Conservation (phyloP, 2,329 filamentous ascomycete genomes). For the Fusarium sp. region DNA sequence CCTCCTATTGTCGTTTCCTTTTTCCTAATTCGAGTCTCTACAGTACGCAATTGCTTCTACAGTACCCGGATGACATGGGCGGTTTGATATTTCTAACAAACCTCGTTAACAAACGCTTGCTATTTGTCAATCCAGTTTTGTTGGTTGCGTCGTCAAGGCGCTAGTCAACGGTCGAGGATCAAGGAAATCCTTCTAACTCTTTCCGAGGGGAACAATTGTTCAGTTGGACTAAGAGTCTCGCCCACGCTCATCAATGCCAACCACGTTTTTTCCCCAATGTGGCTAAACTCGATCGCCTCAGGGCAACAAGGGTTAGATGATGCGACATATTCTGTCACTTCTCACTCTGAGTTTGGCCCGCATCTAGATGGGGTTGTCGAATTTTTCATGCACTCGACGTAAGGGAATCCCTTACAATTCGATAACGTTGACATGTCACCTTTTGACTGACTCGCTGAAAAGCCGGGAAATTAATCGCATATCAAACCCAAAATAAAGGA, state of each 20-base stretch:
- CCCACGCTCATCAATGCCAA: slow-evolving; percentile 1
- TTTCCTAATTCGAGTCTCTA: slow-evolving; percentile 8
- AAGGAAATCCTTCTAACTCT: neutral
- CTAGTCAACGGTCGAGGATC: slow-evolving; percentile 9
- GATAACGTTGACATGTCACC: slow-evolving; percentile 6
- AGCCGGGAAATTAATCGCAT: neutral
- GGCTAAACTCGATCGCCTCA: neutral
- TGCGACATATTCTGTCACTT: slow-evolving; percentile 5
- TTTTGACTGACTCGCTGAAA: neutral
- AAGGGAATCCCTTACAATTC: slow-evolving; percentile 11
- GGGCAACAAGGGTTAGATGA: neutral
- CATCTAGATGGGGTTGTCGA: slow-evolving; percentile 5
- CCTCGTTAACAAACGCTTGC: slow-evolving; percentile 11
- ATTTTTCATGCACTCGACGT: slow-evolving; percentile 17
- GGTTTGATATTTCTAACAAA: slow-evolving; percentile 12
- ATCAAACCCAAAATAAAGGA: neutral
- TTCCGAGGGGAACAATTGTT: slow-evolving; percentile 1
- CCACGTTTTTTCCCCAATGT: slow-evolving; percentile 2
- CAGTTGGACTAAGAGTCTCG: neutral
- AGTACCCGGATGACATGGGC: slow-evolving; percentile 17
- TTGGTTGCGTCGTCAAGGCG: neutral
- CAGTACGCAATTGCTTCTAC: neutral
- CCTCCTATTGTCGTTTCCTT: neutral
- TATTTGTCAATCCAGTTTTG: slow-evolving; percentile 4
- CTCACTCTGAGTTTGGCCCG: neutral